Evolutionary conservation across 1,284 basidiomycete genomes (phyloP), one percentile per base, ranked within the genome.

Genomic region (Ganoderma sinense): DNA sequence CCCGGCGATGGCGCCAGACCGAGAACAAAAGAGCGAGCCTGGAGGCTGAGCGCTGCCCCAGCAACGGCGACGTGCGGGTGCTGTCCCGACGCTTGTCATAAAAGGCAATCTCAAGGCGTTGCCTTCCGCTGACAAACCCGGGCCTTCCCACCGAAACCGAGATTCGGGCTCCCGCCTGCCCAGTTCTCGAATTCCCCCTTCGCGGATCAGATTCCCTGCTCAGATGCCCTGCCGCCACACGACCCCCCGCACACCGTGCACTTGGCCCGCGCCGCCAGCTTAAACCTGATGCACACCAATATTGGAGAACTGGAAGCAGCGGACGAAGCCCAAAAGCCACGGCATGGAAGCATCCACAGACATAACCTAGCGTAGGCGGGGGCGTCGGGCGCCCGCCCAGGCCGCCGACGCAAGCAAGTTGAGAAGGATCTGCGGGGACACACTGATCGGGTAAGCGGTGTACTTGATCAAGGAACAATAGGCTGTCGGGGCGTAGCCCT

Each of bases 41-140:
- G 41, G 20, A 18, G 6, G 7, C 40, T 41, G 16, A 43, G 20
- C 45, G 45, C 45, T 8, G 45, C 36, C 36, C 36, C 36, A 23
- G 60, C 64, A 65, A 33, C 65, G 61, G 40, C 53, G 65, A 39
- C 41, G 61, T 26, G 66, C 66, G 66, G 66, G 41, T 58, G 61
- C 66, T 58, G 59, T 62, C 60, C 23, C 20, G 55, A 45, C 66
- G 55, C 60, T 8, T 39, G 41, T 23, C 67, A 40, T 23, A 61
- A 61, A 65, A 26, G 68, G 68, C 63, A 65, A 36, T 29, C 39
- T 62, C 48, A 69, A 65, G 48, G 59, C 62, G 55, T 60, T 60
- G 51, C 29, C 56, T 18, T 43, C 29, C 40, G 72, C 70, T 73
- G 72, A 73, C 72, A 68, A 70, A 71, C 62, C 65, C 65, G 61